Conservation (phyloP, 768 basidiomycete species). For the Amanita phalloides region DNA sequence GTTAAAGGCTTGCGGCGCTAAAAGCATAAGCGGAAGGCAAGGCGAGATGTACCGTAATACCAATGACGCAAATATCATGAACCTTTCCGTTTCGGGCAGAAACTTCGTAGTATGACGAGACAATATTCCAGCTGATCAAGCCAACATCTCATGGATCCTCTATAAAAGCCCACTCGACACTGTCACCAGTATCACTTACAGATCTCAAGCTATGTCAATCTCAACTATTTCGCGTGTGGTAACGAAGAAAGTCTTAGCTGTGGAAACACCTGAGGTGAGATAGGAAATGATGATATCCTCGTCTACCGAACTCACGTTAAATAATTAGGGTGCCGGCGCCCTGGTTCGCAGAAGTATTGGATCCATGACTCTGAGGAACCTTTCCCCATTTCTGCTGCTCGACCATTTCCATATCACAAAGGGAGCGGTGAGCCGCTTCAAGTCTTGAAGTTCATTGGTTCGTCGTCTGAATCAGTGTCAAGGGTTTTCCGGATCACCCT, state of each 20-base stretch:
- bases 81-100: neutral
- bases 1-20: neutral
- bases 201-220: conserved; percentile 13
- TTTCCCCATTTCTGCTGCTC: conserved; percentile 87
- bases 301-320: neutral
- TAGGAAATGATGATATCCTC: neutral
- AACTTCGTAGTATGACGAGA: neutral
- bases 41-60: neutral
- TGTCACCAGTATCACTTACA: neutral
- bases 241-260: conserved; percentile 64
- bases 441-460: neutral
- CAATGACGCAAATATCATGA: neutral
- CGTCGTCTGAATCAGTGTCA: neutral
- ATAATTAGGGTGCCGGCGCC: conserved; percentile 62
- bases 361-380: conserved; percentile 55
- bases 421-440: conserved; percentile 45
- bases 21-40: no score
- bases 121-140: conserved; percentile 3
- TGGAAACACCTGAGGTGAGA: conserved; percentile 59
- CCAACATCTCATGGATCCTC: neutral
- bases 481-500: conserved; percentile 91
- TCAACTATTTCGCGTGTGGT: conserved; percentile 51
- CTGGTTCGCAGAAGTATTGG: conserved; percentile 85
- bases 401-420: conserved; percentile 68
- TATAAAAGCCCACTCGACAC: neutral